phyloP scores from a whole-genome alignment of 257 asterid species.

The Mitragyna speciosa region DNA sequence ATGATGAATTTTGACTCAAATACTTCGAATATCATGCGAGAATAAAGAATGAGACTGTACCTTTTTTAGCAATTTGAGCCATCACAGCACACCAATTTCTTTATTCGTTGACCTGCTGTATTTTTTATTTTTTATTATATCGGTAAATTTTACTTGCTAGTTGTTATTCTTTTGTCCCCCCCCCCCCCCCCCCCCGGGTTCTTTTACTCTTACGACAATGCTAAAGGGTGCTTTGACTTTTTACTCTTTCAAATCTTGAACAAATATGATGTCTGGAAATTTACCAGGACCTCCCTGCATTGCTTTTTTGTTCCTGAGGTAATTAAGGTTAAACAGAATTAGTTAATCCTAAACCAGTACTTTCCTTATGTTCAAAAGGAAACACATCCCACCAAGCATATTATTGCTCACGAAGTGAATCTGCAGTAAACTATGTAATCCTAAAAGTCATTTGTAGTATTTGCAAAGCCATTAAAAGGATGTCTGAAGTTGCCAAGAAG shows the following conservation, averaged over 20 bases:
- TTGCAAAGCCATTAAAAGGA: conserved; percentile 66
- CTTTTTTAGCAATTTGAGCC: neutral
- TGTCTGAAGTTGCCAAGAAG: conserved; percentile 66
- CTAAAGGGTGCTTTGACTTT: neutral
- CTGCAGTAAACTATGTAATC: conserved; percentile 18
- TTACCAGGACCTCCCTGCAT: too few relatives aligned
- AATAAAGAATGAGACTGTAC: neutral
- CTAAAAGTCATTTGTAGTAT: conserved; percentile 42
- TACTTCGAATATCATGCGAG: neutral
- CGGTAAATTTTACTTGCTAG: neutral
- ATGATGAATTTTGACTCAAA: neutral
- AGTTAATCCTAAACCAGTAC: neutral
- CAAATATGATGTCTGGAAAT: too few relatives aligned
- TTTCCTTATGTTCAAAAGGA: neutral
- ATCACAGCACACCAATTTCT: neutral
- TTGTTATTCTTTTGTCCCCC: too few relatives aligned
- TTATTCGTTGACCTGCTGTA: neutral
- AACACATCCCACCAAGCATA: neutral
- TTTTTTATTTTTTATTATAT: neutral
- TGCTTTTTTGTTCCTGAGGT: neutral
- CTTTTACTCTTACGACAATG: neutral
- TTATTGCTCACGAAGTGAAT: neutral
- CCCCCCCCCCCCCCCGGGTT: too few relatives aligned
- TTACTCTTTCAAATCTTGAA: neutral
- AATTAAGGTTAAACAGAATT: neutral